Conservation (phyloP, 2,329 filamentous ascomycete genomes). For the Immersiporthe knoxdaviesiana region DNA sequence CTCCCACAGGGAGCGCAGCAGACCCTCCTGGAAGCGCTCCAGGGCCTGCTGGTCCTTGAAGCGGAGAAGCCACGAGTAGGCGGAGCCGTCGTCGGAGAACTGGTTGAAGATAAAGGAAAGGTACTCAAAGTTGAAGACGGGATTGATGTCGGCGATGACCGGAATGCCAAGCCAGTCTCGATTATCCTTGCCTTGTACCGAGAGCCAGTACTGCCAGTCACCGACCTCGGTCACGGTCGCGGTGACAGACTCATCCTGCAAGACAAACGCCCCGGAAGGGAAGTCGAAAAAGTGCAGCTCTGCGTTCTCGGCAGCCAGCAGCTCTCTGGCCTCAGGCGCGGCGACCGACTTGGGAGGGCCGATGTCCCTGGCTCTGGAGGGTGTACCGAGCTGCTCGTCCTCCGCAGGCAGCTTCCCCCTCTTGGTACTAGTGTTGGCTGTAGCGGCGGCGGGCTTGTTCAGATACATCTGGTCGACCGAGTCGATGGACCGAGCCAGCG, state of each 20-base stretch:
- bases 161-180: slow-evolving; percentile 86
- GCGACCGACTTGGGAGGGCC: slow-evolving; percentile 60
- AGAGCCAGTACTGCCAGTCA: slow-evolving; percentile 94
- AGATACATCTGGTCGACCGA: slow-evolving; percentile 60
- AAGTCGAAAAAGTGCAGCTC: slow-evolving; percentile 97
- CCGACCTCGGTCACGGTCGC: slow-evolving; percentile 85
- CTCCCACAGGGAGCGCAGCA: slow-evolving; percentile 97
- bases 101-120: slow-evolving; percentile 99
- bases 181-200: slow-evolving; percentile 70
- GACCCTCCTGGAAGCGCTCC: slow-evolving; percentile 87
- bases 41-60: slow-evolving; percentile 83
- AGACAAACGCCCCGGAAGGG: slow-evolving; percentile 78
- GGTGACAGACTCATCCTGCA: slow-evolving; percentile 74
- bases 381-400: slow-evolving; percentile 35
- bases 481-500: slow-evolving; percentile 58
- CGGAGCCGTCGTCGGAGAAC: slow-evolving; percentile 83
- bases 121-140: slow-evolving; percentile 98
- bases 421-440: slow-evolving; percentile 52
- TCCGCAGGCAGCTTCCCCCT: slow-evolving; percentile 39
- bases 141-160: slow-evolving; percentile 89
- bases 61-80: slow-evolving; percentile 92
- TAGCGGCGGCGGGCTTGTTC: slow-evolving; percentile 42
- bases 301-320: slow-evolving; percentile 73
- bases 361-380: slow-evolving; percentile 40
- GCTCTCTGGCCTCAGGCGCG: slow-evolving; percentile 71